A percentile compares a stretch with the other conserved stretches of the same genome.
Conservation (phyloP, 108 stramenopile species). For the Cylindrotheca closterium region DNA sequence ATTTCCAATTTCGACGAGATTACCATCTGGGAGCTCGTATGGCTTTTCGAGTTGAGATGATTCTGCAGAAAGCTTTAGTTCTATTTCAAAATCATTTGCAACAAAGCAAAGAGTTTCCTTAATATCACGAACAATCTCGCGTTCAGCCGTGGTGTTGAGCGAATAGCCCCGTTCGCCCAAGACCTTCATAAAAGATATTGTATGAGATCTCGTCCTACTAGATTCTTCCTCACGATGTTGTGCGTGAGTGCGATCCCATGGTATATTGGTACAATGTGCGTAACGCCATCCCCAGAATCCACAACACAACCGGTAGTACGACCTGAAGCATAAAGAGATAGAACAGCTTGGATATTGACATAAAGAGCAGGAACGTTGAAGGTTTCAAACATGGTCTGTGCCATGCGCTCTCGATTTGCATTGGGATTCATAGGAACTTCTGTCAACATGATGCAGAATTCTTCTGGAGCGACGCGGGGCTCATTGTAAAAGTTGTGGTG, state of each 20-base stretch:
- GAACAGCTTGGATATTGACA: slow-evolving; percentile 99
- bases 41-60: slow-evolving; percentile 79
- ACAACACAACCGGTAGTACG: slow-evolving; percentile 96
- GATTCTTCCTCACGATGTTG: slow-evolving; percentile 79
- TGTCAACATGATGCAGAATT: slow-evolving; percentile 99
- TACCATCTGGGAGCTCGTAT: slow-evolving; percentile 82
- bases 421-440: slow-evolving; percentile 98
- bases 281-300: slow-evolving; percentile 86
- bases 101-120: slow-evolving; percentile 82
- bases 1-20: slow-evolving; percentile 81
- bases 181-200: slow-evolving; percentile 89
- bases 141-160: slow-evolving; percentile 80
- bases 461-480: slow-evolving; percentile 88
- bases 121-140: slow-evolving; percentile 85
- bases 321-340: slow-evolving; percentile 91
- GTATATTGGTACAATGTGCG: slow-evolving; percentile 90
- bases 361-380: slow-evolving; percentile 99
- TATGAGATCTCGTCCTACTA: slow-evolving; percentile 85
- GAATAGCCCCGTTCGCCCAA: slow-evolving; percentile 81
- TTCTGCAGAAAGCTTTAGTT: slow-evolving; percentile 81
- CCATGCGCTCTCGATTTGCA: slow-evolving; percentile 98
- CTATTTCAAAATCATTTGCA: slow-evolving; percentile 80
- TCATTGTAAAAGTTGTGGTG: slow-evolving; percentile 98
- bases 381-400: slow-evolving; percentile 99
- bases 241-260: slow-evolving; percentile 91